These are phyloP conservation scores for Solanum clarkiae DNA, from an alignment of 257 asterid species.

Conservation along the genomic window DNA sequence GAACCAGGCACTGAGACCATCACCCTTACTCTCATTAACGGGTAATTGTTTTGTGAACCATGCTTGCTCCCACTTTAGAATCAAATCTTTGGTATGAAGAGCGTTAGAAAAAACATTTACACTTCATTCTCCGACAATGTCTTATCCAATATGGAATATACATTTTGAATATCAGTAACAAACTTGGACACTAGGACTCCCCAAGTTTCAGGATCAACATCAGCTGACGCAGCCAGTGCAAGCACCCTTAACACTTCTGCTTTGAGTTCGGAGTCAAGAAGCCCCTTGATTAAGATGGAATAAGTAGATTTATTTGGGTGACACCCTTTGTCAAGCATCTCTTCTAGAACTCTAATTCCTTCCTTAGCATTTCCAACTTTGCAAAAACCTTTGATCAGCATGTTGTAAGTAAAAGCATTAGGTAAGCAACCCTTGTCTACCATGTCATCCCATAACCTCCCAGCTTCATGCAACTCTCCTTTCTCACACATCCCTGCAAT, in stretches of 20 bases:
- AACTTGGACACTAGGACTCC: conserved; percentile 17
- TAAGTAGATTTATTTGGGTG: conserved; percentile 50
- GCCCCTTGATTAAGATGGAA: conserved; percentile 45
- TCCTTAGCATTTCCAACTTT: conserved; percentile 52
- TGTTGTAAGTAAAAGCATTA: conserved; percentile 64
- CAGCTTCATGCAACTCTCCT: conserved; percentile 82
- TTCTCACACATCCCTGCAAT: conserved; percentile 80
- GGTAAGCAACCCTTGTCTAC: conserved; percentile 62
- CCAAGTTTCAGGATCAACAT: conserved; percentile 29
- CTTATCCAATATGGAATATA: conserved; percentile 6
- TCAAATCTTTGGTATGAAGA: not conserved
- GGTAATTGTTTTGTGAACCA: not conserved
- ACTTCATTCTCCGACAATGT: conserved; percentile 1
- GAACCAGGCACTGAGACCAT: not conserved
- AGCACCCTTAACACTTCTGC: conserved; percentile 35
- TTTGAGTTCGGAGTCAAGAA: conserved; percentile 31
- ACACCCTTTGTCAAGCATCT: conserved; percentile 60
- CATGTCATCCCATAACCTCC: conserved; percentile 93
- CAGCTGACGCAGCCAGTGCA: conserved; percentile 25
- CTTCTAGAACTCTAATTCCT: conserved; percentile 59
- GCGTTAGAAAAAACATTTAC: not conserved
- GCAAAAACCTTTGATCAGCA: conserved; percentile 71
- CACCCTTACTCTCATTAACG: not conserved
- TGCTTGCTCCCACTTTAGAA: not conserved
- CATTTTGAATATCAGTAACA: conserved; percentile 5